Evolutionary conservation across 176 grass and related monocot species (phyloP).

Genomic region (Echinochloa phyllopogon): DNA sequence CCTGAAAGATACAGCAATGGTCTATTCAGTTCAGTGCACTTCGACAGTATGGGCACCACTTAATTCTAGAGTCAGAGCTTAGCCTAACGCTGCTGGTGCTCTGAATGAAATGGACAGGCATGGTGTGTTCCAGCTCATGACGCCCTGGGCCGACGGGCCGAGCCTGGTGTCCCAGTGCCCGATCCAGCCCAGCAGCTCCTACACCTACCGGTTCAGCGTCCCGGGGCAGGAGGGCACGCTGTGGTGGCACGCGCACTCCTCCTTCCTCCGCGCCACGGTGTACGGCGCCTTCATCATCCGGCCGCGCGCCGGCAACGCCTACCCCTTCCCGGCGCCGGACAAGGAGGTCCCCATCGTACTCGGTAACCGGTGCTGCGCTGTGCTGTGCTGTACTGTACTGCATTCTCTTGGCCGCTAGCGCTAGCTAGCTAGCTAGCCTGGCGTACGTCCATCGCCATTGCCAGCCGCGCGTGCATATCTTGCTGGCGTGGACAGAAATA

Average conservation of each 20-base stretch:
- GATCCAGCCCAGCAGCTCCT: slow-evolving; percentile 53
- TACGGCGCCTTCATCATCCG: slow-evolving; percentile 71
- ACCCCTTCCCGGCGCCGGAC: slow-evolving; percentile 68
- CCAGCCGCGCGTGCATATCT: slow-evolving; percentile 35
- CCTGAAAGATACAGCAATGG: background rate
- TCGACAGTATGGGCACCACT: background rate
- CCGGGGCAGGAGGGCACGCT: slow-evolving; percentile 74
- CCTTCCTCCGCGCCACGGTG: slow-evolving; percentile 67
- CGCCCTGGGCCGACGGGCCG: slow-evolving; percentile 66
- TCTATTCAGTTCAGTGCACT: slow-evolving; percentile 9
- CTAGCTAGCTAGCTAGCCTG: background rate
- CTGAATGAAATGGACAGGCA: slow-evolving; percentile 46
- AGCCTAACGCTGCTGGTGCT: background rate
- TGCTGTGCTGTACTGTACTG: background rate
- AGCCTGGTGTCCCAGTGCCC: slow-evolving; percentile 67
- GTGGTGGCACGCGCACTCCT: slow-evolving; percentile 87
- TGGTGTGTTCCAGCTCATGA: slow-evolving; percentile 55
- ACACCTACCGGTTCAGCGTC: slow-evolving; percentile 67
- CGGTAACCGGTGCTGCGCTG: slow-evolving; percentile 33
- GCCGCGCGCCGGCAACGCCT: slow-evolving; percentile 47
- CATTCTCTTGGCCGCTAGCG: background rate
- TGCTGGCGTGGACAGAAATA: background rate
- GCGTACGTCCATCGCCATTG: background rate
- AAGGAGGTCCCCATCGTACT: slow-evolving; percentile 68
- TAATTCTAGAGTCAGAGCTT: background rate